phyloP scores from a whole-genome alignment of 805 yeast species.

The Isabelozyma pseudorhagii region DNA sequence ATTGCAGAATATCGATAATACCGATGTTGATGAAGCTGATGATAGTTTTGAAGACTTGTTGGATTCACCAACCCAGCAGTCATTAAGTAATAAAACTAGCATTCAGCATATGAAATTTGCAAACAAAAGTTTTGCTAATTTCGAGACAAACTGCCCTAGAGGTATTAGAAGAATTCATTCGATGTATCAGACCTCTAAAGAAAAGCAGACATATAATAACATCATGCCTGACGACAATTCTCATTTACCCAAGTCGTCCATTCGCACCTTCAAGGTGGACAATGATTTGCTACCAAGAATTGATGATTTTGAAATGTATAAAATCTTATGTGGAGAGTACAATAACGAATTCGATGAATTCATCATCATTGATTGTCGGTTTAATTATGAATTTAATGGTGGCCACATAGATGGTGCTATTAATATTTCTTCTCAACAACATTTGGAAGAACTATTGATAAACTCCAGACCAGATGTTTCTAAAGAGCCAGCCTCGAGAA shows the following conservation, averaged over 20 bases:
- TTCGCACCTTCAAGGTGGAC: conserved; percentile 27
- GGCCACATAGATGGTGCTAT: conserved; percentile 88
- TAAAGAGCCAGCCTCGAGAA: conserved; percentile 6
- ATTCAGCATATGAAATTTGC: neutral
- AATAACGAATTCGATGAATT: conserved; percentile 51
- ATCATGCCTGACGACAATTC: conserved; percentile 22
- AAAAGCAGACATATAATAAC: conserved; percentile 10
- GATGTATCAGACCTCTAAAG: conserved; percentile 56
- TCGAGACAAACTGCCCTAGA: neutral
- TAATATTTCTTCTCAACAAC: conserved; percentile 69
- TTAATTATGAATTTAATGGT: conserved; percentile 86
- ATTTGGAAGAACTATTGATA: conserved; percentile 57
- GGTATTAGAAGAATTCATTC: conserved; percentile 60
- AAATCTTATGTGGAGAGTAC: conserved; percentile 53
- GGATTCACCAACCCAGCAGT: conserved; percentile 2
- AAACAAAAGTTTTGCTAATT: neutral
- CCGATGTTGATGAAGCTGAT: neutral
- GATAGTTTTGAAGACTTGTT: too few species aligned
- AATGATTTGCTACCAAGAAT: conserved; percentile 72
- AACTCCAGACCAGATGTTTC: conserved; percentile 10
- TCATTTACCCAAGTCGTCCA: conserved; percentile 23
- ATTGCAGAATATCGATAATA: too few species aligned
- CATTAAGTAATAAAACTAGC: conserved; percentile 12
- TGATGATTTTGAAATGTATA: conserved; percentile 53
- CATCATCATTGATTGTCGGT: conserved; percentile 80